Base-by-base conservation (phyloP, 2,329 filamentous ascomycete species). In the Furcasterigmium sp. region DNA sequence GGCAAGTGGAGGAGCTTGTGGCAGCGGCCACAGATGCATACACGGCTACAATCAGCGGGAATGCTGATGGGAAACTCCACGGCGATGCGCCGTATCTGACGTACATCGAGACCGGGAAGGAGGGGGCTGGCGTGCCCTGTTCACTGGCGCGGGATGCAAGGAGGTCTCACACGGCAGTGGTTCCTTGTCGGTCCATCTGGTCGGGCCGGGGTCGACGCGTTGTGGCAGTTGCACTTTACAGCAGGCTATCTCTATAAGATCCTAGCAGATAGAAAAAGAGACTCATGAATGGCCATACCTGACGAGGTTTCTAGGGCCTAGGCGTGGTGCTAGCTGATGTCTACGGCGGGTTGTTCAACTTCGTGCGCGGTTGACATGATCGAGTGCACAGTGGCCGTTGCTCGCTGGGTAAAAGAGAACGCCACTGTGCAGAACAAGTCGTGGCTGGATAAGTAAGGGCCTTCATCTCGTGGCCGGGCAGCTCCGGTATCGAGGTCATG, bases 141-240 rank as follows among this genome's bases (percentile, higher is more conserved):
- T 39, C 37, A 6, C n/a, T n/a, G 15, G 26, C 8, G 23, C 11
- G 7, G 23, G 23, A 7, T 11, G 11, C 7, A 26, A 26, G 23
- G 23, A 26, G 23, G 23, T n/a, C 6, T 15, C 8, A 5, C 25
- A 20, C 34, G 13, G 55, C 59, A 3, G 42, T 57, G 6, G 50
- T 68, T 17, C 65, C 65, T n/a, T 68, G 65, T 41, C 52, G 49
- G 41, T 66, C 64, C 4, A 41, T 48, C 19, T 46, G 43, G 40
- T 40, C 41, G 10, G 36, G 15, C 18, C 23, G 13, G 5, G 40
- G 40, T 11, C 39, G n/a, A 8, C 25, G 14, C 15, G 15, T 46
- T 13, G 25, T 37, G 3, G 40, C 41, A 8, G 43, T 48, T 19
- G 46, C 37, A 3, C 21, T 48, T 28, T 48, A 46, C 37, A 32